A percentile compares a stretch with the other conserved stretches of the same genome.
These are phyloP conservation scores for Chenopodium suecicum DNA, from an alignment of 148 eudicot genomes.

Conservation along the genomic window DNA sequence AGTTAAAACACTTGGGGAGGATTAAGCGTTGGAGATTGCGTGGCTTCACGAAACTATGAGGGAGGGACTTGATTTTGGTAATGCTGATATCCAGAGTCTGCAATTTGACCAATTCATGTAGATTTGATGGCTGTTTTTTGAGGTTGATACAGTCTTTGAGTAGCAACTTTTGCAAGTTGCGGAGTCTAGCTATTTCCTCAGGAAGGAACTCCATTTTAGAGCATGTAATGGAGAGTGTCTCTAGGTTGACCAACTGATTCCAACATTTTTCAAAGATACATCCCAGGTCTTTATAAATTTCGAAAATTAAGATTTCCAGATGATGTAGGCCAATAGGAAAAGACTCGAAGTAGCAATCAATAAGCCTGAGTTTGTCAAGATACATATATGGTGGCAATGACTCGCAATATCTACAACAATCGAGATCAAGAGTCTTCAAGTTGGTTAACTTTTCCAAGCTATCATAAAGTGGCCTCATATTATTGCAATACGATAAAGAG, in stretches of 20 bases:
- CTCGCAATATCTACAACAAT: neutral
- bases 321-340: neutral
- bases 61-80: neutral
- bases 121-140: neutral
- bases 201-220: neutral
- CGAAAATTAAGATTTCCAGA: neutral
- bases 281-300: no score
- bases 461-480: neutral
- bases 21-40: neutral
- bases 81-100: neutral
- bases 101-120: neutral
- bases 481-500: neutral
- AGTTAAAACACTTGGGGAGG: neutral
- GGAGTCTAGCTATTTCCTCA: neutral
- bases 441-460: neutral
- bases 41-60: neutral
- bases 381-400: neutral
- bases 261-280: neutral
- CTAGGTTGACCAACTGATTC: neutral
- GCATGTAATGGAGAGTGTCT: neutral
- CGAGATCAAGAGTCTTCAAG: neutral
- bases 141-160: conserved; percentile 3
- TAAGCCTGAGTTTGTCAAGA: neutral
- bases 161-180: neutral
- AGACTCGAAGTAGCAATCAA: neutral